A percentile compares a stretch with the other conserved stretches of the same genome.
Conservation (phyloP, 257 asterid species). For the Paraleonurus japonicus region DNA sequence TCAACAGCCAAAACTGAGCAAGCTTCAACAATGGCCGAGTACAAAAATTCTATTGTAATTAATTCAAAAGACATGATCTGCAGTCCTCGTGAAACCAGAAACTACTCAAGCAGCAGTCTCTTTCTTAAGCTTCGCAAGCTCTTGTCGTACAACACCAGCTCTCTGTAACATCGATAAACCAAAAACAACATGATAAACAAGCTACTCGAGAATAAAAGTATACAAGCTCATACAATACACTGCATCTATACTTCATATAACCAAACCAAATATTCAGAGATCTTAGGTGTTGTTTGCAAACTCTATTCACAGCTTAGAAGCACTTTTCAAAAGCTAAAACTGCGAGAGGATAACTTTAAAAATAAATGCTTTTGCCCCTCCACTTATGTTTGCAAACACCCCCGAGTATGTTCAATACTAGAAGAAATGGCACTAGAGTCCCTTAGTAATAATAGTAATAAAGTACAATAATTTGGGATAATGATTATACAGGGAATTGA, state of each 20-base stretch:
- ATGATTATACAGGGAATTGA: background rate
- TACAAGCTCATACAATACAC: background rate
- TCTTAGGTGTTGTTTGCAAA: no score
- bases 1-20: background rate
- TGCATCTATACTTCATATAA: background rate
- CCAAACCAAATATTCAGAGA: background rate
- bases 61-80: conserved; percentile 15
- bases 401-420: no score
- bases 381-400: no score
- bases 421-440: background rate
- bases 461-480: background rate
- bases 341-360: no score
- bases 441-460: background rate
- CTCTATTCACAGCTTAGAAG: no score
- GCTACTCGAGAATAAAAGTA: background rate
- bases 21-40: background rate
- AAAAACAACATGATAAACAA: background rate
- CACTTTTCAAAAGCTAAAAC: no score
- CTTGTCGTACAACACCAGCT: conserved; percentile 66
- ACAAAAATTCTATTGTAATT: conserved; percentile 14
- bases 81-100: conserved; percentile 15
- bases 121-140: conserved; percentile 70
- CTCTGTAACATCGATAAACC: conserved; percentile 39
- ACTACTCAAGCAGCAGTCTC: conserved; percentile 38
- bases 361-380: no score